Evolutionary conservation across 768 basidiomycete genomes (phyloP), one percentile per base, ranked within the genome.

Genomic region (Lanmaoa rubissima): DNA sequence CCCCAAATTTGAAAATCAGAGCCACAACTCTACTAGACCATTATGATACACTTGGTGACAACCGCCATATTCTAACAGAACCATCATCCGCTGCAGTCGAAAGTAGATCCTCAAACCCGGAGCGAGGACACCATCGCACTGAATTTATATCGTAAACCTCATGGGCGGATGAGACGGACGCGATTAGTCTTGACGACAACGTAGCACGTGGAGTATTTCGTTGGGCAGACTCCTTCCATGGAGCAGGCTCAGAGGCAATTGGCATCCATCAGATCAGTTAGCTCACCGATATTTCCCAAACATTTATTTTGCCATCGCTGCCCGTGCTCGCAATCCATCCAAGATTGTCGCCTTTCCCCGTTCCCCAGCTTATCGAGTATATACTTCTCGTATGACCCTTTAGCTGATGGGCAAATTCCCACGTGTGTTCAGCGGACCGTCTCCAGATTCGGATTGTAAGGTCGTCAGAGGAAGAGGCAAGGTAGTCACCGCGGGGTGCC

Each of bases 21-120:
- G n/a, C n/a, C n/a, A n/a, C n/a, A 24, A 24, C 21, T 24, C 21
- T 24, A 24, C 21, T 24, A 24, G 21, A 24, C 21, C 21, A 24
- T 34, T 36, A 57, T 19, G 60, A 54, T 43, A 48, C 21, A 26
- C 14, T 9, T 7, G 64, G 21, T 8, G 28, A 51, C 36, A 85
- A 61, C 62, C 67, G 80, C 96, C 95, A 99, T n/a, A 98, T 79
- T 64, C 82, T 85, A 14, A 89, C 80, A 32, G 76, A 68, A 9
- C 92, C 90, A 69, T 98, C 96, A 66, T 99, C 96, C 0, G 90
- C 94, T 5, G 87, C 82, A 2, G 88, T 92, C 2, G 89, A 91
- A 3, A 98, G 72, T 4, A 95, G 51, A 58, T 87, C 80, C 57
- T 84, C 78, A 47, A 77, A 78, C 1, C 87, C 88, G 19, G 74